Percentiles rank a stretch among this genome's conserved stretches.
phyloP scores from a whole-genome alignment of 148 eudicot genomes.

The Rhododendron vialii region DNA sequence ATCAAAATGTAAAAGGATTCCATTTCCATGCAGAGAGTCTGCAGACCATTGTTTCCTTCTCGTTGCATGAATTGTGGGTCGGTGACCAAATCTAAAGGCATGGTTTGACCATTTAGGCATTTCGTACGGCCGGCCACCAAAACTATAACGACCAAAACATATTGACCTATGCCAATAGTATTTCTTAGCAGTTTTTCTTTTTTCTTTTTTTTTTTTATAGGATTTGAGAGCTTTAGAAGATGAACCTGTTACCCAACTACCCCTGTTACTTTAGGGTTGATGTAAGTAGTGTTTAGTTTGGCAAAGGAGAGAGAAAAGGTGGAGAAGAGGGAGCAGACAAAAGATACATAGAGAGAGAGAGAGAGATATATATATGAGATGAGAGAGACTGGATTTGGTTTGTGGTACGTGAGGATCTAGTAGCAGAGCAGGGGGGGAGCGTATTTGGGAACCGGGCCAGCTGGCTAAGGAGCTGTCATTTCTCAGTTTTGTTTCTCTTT shows the following conservation, averaged over 20 bases:
- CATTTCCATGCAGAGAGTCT: background rate
- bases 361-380: background rate
- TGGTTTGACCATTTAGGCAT: slow-evolving; percentile 1
- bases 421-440: background rate
- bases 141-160: background rate
- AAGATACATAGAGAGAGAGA: no score
- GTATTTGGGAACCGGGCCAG: background rate
- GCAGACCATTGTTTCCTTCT: slow-evolving; percentile 7
- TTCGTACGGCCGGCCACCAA: background rate
- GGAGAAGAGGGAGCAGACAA: background rate
- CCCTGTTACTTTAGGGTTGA: background rate
- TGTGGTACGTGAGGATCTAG: background rate
- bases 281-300: background rate
- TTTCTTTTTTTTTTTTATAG: background rate
- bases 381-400: background rate
- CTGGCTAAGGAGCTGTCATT: slow-evolving; percentile 19
- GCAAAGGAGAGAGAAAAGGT: background rate
- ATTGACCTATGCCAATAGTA: background rate
- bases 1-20: background rate
- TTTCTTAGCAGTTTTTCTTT: background rate
- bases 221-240: background rate
- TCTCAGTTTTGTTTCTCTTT: background rate
- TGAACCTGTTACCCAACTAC: background rate
- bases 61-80: slow-evolving; percentile 10
- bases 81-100: background rate